Evolutionary conservation across 257 asterid genomes (phyloP).

Genomic region (Solanum chiquidenum): DNA sequence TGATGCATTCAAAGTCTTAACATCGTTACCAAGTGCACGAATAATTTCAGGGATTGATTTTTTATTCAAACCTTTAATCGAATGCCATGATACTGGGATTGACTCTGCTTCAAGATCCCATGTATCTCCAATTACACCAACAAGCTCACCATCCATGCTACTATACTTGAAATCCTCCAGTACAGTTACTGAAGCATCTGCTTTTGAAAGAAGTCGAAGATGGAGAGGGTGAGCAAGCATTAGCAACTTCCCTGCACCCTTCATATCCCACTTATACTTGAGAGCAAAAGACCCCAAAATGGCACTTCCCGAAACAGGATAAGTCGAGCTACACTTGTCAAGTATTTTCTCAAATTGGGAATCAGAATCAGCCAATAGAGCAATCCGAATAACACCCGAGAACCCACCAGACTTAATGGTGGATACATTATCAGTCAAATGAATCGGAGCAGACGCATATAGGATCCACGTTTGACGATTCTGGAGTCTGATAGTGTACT

Average conservation of each 20-base stretch:
- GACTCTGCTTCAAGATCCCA: slow-evolving; percentile 70
- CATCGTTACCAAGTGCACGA: slow-evolving; percentile 56
- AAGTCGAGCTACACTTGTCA: slow-evolving; percentile 55
- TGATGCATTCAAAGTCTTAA: slow-evolving; percentile 35
- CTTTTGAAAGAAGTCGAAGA: slow-evolving; percentile 42
- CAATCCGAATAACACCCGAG: slow-evolving; percentile 63
- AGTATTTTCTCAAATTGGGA: slow-evolving; percentile 32
- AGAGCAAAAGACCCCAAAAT: slow-evolving; percentile 45
- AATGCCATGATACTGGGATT: slow-evolving; percentile 79
- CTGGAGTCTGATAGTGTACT: slow-evolving; percentile 55
- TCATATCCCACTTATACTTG: slow-evolving; percentile 76
- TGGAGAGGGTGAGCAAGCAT: slow-evolving; percentile 97
- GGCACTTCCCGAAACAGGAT: slow-evolving; percentile 66
- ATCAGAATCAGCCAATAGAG: slow-evolving; percentile 45
- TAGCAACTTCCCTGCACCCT: slow-evolving; percentile 72
- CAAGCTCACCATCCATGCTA: slow-evolving; percentile 83
- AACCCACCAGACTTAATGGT: slow-evolving; percentile 39
- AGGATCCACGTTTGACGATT: slow-evolving; percentile 79
- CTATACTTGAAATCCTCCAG: slow-evolving; percentile 56
- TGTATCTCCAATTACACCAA: slow-evolving; percentile 82
- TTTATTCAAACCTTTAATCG: slow-evolving; percentile 55
- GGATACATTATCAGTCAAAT: slow-evolving; percentile 32
- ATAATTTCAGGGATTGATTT: slow-evolving; percentile 41
- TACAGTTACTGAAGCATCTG: slow-evolving; percentile 33
- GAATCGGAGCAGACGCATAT: slow-evolving; percentile 60